Conservation (phyloP, 2,329 filamentous ascomycete genomes). For the Paecilomyces fulvus region DNA sequence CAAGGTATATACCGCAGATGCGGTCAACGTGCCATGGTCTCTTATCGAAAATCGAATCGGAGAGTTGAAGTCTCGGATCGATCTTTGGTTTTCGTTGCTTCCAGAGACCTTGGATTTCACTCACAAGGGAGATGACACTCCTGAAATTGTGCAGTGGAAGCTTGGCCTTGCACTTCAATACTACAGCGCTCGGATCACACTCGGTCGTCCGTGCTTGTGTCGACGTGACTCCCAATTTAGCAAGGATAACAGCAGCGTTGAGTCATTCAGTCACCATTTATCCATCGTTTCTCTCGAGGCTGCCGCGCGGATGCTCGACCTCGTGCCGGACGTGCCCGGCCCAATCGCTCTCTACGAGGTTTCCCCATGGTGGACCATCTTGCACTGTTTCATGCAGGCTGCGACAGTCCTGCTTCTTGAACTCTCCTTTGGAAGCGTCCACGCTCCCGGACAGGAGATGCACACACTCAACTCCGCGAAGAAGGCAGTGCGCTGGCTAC, state of each 20-base stretch:
- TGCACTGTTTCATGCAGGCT: slow-evolving; percentile 39
- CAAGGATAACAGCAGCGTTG: slow-evolving; percentile 1
- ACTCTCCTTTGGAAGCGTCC: slow-evolving; percentile 36
- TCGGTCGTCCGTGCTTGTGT: slow-evolving; percentile 40
- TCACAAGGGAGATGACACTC: slow-evolving; percentile 23
- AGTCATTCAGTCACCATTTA: slow-evolving; percentile 31
- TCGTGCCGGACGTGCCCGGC: slow-evolving; percentile 36
- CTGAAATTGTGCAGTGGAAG: slow-evolving; percentile 28
- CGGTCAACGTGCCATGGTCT: slow-evolving; percentile 29
- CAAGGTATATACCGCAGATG: slow-evolving; percentile 33
- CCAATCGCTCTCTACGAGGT: slow-evolving; percentile 31
- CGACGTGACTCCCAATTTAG: slow-evolving; percentile 29
- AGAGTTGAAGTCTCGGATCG: slow-evolving; percentile 28
- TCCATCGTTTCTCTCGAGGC: slow-evolving; percentile 32
- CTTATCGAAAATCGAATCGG: slow-evolving; percentile 33
- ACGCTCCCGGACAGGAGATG: slow-evolving; percentile 32
- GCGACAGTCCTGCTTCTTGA: slow-evolving; percentile 38
- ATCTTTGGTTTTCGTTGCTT: slow-evolving; percentile 30
- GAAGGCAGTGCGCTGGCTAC: slow-evolving; percentile 37
- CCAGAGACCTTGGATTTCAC: slow-evolving; percentile 30
- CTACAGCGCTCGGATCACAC: slow-evolving; percentile 36
- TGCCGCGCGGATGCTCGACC: slow-evolving; percentile 28
- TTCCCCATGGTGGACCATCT: slow-evolving; percentile 38
- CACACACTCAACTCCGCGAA: slow-evolving; percentile 29
- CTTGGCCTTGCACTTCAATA: slow-evolving; percentile 36